phyloP scores from a whole-genome alignment of 2,329 filamentous ascomycete species.

The Huntiella bhutanensis region DNA sequence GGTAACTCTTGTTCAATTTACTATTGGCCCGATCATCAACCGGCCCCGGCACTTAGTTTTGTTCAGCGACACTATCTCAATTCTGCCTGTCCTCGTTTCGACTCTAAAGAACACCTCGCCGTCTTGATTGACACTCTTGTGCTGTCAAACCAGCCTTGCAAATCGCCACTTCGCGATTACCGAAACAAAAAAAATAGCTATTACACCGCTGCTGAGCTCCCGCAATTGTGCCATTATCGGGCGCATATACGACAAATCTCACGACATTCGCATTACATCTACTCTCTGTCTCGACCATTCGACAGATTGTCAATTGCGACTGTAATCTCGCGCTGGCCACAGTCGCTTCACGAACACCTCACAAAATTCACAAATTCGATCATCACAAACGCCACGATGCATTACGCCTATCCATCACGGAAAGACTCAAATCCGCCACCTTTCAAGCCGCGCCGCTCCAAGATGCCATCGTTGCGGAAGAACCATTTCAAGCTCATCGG shows the following conservation, averaged over 20 bases:
- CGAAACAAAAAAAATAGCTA: too few relatives aligned
- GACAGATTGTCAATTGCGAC: too few relatives aligned
- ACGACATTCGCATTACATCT: constrained; percentile 1
- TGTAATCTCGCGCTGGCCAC: too few relatives aligned
- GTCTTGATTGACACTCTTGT: too few relatives aligned
- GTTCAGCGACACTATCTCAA: too few relatives aligned
- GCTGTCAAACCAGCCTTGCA: too few relatives aligned
- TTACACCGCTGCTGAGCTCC: too few relatives aligned
- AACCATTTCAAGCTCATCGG: constrained; percentile 42
- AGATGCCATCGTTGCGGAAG: constrained; percentile 34
- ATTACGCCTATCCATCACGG: constrained; percentile 74
- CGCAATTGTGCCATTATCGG: too few relatives aligned
- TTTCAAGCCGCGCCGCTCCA: constrained; percentile 43
- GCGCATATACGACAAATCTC: background rate
- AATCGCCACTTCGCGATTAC: too few relatives aligned
- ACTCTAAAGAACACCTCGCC: too few relatives aligned
- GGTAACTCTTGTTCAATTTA: background rate
- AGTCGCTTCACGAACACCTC: background rate
- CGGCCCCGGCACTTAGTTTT: background rate
- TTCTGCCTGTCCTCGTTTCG: too few relatives aligned
- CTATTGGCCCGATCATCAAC: background rate
- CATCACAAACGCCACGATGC: constrained; percentile 36
- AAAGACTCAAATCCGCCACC: constrained; percentile 62
- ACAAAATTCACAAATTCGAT: background rate
- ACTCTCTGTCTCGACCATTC: background rate